These are phyloP conservation scores for Viridothelium virens DNA, from an alignment of 495 filamentous ascomycete species.

Conservation along the genomic window DNA sequence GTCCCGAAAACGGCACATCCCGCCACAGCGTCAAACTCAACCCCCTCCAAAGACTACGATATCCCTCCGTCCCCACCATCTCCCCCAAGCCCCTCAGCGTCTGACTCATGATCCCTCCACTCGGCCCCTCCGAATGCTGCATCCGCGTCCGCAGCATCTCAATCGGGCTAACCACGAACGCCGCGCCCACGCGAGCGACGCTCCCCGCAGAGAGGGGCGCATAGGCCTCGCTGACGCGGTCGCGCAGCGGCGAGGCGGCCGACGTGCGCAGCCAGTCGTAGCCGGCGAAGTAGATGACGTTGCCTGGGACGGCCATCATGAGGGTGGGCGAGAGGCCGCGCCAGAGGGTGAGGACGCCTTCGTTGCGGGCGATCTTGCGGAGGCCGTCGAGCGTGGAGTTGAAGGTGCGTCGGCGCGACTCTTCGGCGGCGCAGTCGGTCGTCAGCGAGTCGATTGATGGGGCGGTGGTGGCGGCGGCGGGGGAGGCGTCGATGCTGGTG, in stretches of 20 bases:
- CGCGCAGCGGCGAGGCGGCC: slow-evolving; percentile 57
- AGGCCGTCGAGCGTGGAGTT: slow-evolving; percentile 87
- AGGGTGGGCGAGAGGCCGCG: slow-evolving; percentile 86
- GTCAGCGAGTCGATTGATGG: slow-evolving; percentile 32
- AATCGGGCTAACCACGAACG: slow-evolving; percentile 76
- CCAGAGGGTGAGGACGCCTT: slow-evolving; percentile 83
- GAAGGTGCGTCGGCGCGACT: slow-evolving; percentile 72
- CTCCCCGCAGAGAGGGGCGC: slow-evolving; percentile 75
- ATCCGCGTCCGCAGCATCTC: slow-evolving; percentile 93
- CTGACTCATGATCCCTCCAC: slow-evolving; percentile 57
- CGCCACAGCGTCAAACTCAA: slow-evolving; percentile 89
- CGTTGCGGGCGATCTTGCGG: slow-evolving; percentile 91
- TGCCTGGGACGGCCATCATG: slow-evolving; percentile 87
- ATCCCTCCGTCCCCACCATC: slow-evolving; percentile 71
- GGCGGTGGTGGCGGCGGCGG: slow-evolving; percentile 18
- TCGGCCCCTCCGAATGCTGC: slow-evolving; percentile 56
- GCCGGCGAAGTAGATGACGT: slow-evolving; percentile 98
- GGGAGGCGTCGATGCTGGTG: slow-evolving; percentile 20
- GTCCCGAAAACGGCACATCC: slow-evolving; percentile 90
- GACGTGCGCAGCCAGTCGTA: slow-evolving; percentile 87
- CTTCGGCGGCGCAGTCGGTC: slow-evolving; percentile 77
- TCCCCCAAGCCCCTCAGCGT: slow-evolving; percentile 66
- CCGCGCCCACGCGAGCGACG: slow-evolving; percentile 68
- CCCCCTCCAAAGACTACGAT: slow-evolving; percentile 84
- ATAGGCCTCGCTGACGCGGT: slow-evolving; percentile 52